A percentile compares a stretch with the other conserved stretches of the same genome.
These are phyloP conservation scores for Aspergillus ustus DNA, from an alignment of 2,329 filamentous ascomycete genomes.

Conservation along the genomic window DNA sequence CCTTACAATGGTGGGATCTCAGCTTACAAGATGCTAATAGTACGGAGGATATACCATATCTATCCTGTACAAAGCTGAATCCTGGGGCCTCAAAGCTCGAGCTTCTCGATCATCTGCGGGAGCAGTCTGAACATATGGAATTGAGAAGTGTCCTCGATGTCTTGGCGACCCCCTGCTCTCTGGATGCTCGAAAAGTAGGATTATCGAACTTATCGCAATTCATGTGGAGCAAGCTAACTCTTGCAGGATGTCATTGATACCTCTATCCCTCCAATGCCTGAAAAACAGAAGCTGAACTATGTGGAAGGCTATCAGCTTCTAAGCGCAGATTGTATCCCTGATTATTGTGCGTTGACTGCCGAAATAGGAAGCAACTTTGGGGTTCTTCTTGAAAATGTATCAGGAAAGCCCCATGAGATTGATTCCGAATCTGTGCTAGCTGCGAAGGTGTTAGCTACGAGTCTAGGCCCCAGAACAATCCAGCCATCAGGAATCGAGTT, in stretches of 20 bases:
- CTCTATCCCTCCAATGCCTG: conserved; percentile 62
- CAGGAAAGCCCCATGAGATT: conserved; percentile 21
- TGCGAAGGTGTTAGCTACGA: conserved; percentile 36
- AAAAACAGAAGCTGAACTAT: conserved; percentile 60
- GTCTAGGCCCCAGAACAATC: conserved; percentile 21
- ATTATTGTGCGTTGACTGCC: conserved; percentile 49
- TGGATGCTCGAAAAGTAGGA: conserved; percentile 36
- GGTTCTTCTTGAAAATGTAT: conserved; percentile 34
- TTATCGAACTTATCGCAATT: background rate
- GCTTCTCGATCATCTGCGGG: conserved; percentile 33
- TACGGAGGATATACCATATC: conserved; percentile 35
- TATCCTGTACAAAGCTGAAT: conserved; percentile 7
- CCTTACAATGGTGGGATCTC: conserved; percentile 70
- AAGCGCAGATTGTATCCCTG: conserved; percentile 53
- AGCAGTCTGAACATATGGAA: conserved; percentile 38
- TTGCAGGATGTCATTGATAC: conserved; percentile 62
- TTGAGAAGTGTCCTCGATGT: conserved; percentile 44
- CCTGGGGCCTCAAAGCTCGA: conserved; percentile 24
- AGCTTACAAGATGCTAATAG: conserved; percentile 64
- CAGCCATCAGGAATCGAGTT: conserved; percentile 46
- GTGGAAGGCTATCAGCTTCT: conserved; percentile 59
- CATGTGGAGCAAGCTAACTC: conserved; percentile 22
- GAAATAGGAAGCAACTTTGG: conserved; percentile 39
- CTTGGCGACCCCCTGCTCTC: conserved; percentile 33
- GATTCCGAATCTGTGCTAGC: conserved; percentile 33